These are phyloP conservation scores for Kluyveromyces dobzhanskii DNA, from an alignment of 805 yeast species.

Conservation along the genomic window DNA sequence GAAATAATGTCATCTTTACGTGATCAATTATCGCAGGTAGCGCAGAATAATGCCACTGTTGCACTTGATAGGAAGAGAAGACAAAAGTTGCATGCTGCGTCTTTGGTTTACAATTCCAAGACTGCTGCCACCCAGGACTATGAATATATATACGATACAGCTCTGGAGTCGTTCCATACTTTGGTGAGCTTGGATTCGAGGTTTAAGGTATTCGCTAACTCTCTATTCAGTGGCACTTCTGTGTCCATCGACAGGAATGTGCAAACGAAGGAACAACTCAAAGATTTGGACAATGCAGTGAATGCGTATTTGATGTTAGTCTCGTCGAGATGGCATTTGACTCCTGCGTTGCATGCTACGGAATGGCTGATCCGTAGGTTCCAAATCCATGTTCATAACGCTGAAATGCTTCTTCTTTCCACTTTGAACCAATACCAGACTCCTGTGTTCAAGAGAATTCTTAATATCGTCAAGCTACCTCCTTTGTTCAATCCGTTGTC, in stretches of 20 bases:
- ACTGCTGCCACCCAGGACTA: conserved; percentile 93
- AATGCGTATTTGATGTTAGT: conserved; percentile 63
- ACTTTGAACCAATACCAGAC: conserved; percentile 73
- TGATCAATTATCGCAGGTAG: conserved; percentile 69
- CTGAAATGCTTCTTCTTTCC: conserved; percentile 63
- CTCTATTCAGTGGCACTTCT: conserved; percentile 80
- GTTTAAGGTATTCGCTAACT: conserved; percentile 56
- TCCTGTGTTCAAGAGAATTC: conserved; percentile 64
- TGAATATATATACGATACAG: conserved; percentile 65
- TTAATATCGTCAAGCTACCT: conserved; percentile 74
- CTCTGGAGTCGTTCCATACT: conserved; percentile 69
- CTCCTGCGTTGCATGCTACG: conserved; percentile 70
- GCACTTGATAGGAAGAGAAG: conserved; percentile 81
- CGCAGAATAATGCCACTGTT: conserved; percentile 55
- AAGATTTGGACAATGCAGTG: conserved; percentile 66
- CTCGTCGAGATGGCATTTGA: conserved; percentile 67
- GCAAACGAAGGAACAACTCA: conserved; percentile 69
- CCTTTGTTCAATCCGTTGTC: conserved; percentile 64
- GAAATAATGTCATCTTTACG: conserved; percentile 54
- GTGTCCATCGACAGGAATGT: conserved; percentile 72
- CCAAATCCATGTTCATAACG: conserved; percentile 71
- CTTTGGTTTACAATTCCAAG: conserved; percentile 77
- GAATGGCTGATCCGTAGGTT: conserved; percentile 95
- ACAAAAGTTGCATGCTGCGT: conserved; percentile 79
- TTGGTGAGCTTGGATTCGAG: conserved; percentile 65